These are phyloP conservation scores for Candida broadrunensis DNA, from an alignment of 805 yeast genomes.

Conservation along the genomic window DNA sequence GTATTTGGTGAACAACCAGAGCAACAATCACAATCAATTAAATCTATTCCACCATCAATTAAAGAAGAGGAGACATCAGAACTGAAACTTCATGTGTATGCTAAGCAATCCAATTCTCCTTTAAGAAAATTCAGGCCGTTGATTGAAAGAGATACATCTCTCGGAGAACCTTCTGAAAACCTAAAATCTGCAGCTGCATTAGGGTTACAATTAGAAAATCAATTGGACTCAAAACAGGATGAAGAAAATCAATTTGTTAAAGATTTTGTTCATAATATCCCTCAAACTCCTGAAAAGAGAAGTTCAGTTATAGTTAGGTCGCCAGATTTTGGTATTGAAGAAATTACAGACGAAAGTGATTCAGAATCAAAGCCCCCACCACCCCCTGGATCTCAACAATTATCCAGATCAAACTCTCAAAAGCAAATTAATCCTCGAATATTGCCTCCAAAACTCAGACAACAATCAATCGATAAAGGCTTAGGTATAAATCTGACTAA, in stretches of 20 bases:
- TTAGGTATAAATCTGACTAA: conserved; percentile 3
- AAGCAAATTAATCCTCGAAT: not conserved
- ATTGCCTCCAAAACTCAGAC: not conserved
- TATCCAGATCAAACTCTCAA: not conserved
- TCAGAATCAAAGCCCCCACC: conserved; percentile 8
- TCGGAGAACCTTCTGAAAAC: conserved; percentile 13
- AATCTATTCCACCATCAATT: not conserved
- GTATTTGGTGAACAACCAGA: conserved; percentile 7
- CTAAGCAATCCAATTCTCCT: conserved; percentile 19
- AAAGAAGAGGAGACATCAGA: conserved; percentile 6
- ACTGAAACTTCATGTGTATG: conserved; percentile 19
- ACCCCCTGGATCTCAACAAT: not conserved
- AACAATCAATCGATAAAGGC: conserved; percentile 2
- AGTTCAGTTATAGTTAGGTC: conserved; percentile 3
- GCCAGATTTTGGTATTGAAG: conserved; percentile 38
- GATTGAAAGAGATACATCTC: conserved; percentile 1
- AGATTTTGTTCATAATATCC: conserved; percentile 8
- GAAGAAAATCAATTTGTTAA: conserved; percentile 2
- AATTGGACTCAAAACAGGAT: conserved; percentile 6
- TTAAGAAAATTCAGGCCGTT: conserved; percentile 16
- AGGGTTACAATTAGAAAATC: conserved; percentile 20
- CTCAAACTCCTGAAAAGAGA: conserved; percentile 1
- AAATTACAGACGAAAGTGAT: conserved; percentile 28
- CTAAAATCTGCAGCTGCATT: conserved; percentile 26
- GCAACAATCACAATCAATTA: not conserved